Base-by-base conservation (phyloP, 202 grass and related monocot genomes). In the Alloteropsis angusta region DNA sequence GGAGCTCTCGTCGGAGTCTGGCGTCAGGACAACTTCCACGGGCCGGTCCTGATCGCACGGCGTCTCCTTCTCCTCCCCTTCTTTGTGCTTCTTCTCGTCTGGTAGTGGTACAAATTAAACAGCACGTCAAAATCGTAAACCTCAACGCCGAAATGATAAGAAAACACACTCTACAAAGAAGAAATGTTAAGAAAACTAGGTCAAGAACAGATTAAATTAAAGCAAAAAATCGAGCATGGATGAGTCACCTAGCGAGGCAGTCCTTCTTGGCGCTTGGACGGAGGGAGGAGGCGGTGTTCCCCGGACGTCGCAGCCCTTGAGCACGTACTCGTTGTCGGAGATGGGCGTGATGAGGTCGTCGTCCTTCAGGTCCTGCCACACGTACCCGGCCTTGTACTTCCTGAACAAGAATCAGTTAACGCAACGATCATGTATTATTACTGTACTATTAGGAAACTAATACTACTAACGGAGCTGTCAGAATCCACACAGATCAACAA, bases 341-440 rank as follows among this genome's bases (percentile, higher is more conserved):
- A 88, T 13, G 53, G 91, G 91, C 4, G 88, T 88, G 54, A 93
- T 75, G 48, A 88, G 88, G 70, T 93, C 91, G 71, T 86, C 85
- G 35, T 93, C 91, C 82, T 78, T 82, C 22, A 88, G 75, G 75
- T 90, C 88, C 80, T 88, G 88, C 91, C 91, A 93, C 50, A 93
- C 36, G 47, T 82, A 88, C 39, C 85, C 88, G 0, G 41, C 46
- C 75, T 80, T 88, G 59, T 93, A 90, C 68, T 80, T 85, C 77
- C 91, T 93, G 76, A 5, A 22, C 37, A 14, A 23, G 21, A 54
- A 56, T 45, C 1, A 14, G 23, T 58, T 62, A 8, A 41, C 54
- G 43, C 14, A 10, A 26, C 10, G n/a, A 47, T 3, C 25, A 46
- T 59, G 25, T 21, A 58, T 7, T 21, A 58, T 7, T 30, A 30